Conservation (phyloP, 805 yeast species). For the Monosporozyma servazzii region DNA sequence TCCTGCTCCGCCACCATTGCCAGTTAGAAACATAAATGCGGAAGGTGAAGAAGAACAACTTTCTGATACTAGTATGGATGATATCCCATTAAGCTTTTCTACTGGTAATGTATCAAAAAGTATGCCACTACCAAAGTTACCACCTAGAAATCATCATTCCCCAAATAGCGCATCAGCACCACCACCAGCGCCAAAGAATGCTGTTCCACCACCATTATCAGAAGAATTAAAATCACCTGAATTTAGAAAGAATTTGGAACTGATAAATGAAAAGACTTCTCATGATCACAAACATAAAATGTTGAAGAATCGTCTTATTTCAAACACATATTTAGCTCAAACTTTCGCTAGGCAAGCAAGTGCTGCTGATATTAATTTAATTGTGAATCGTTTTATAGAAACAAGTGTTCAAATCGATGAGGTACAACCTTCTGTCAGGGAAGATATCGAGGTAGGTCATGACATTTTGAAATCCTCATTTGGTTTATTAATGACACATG, state of each 20-base stretch:
- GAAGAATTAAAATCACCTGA: conserved; percentile 24
- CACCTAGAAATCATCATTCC: conserved; percentile 2
- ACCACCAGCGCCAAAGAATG: conserved; percentile 2
- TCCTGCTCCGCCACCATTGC: conserved; percentile 2
- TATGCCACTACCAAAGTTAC: neutral
- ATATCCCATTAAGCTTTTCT: neutral
- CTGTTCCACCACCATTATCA: conserved; percentile 27
- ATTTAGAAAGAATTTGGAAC: conserved; percentile 19
- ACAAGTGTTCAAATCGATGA: conserved; percentile 43
- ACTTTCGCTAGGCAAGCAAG: neutral
- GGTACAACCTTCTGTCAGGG: conserved; percentile 44
- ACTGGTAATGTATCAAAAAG: neutral
- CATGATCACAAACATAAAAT: neutral
- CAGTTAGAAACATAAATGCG: neutral
- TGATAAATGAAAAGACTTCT: conserved; percentile 6
- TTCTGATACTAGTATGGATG: neutral
- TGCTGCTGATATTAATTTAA: conserved; percentile 44
- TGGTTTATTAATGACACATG: conserved; percentile 16
- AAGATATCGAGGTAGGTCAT: conserved; percentile 42
- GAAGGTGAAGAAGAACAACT: neutral
- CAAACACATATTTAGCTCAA: neutral
- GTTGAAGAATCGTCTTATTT: conserved; percentile 8
- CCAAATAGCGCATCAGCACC: neutral
- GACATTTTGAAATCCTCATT: conserved; percentile 32
- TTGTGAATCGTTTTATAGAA: conserved; percentile 50